Conservation (phyloP, 2,329 filamentous ascomycete genomes). For the Ceratocystis harringtonii region DNA sequence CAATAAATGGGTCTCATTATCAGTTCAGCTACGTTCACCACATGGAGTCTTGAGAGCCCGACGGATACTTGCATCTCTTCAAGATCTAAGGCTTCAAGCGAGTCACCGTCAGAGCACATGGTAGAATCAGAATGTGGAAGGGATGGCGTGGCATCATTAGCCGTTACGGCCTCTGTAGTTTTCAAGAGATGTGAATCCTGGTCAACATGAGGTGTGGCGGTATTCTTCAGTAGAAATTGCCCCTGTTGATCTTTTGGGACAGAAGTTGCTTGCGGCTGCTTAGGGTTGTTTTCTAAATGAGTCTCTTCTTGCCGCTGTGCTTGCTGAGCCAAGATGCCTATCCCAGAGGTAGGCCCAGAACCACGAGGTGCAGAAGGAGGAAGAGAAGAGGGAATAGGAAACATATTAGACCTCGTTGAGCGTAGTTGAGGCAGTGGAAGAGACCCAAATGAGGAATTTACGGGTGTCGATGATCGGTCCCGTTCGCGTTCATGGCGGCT, state of each 20-base stretch:
- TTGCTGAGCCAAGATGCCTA: slow-evolving; percentile 11
- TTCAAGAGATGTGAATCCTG: neutral
- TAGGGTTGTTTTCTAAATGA: neutral
- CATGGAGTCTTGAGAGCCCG: slow-evolving; percentile 76
- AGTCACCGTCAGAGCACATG: neutral
- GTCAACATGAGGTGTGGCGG: neutral
- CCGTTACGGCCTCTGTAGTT: neutral
- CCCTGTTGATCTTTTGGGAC: neutral
- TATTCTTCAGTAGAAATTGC: neutral
- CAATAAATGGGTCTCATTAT: slow-evolving; percentile 97
- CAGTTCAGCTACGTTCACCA: slow-evolving; percentile 67
- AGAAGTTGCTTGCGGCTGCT: neutral
- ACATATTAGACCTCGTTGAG: slow-evolving; percentile 1
- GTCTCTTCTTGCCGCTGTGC: neutral
- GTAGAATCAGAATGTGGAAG: neutral
- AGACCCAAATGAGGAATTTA: neutral
- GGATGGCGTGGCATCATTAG: neutral
- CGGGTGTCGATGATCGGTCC: neutral
- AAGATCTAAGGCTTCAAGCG: neutral
- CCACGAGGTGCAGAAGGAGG: neutral
- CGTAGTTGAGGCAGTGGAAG: neutral
- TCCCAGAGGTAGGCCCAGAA: slow-evolving; percentile 6
- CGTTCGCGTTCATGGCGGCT: slow-evolving; percentile 5
- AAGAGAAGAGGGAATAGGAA: neutral
- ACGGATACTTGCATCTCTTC: slow-evolving; percentile 51